Conservation (phyloP, 495 filamentous ascomycete genomes). For the Penicillium cataractarum region DNA sequence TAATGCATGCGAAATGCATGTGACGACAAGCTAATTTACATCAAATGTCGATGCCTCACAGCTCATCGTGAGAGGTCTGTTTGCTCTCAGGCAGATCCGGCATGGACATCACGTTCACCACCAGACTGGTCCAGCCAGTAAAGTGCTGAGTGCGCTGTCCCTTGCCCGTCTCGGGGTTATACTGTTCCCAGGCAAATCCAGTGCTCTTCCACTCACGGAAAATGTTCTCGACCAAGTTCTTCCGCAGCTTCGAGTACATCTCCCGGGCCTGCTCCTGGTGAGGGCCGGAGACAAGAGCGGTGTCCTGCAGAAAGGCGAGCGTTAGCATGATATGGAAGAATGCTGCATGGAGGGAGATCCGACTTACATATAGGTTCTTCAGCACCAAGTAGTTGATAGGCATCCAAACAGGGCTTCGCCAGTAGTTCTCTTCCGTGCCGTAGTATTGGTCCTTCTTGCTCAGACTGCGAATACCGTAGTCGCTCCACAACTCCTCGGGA, state of each 20-base stretch:
- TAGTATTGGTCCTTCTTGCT: conserved; percentile 83
- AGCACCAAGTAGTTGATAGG: conserved; percentile 95
- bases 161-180: conserved; percentile 87
- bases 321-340: conserved; percentile 14
- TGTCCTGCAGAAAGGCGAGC: conserved; percentile 33
- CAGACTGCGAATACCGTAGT: conserved; percentile 82
- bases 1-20: conserved; percentile 28
- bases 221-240: conserved; percentile 87
- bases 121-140: conserved; percentile 95
- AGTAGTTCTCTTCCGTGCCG: conserved; percentile 93
- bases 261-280: conserved; percentile 69
- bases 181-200: conserved; percentile 98
- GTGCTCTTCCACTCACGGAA: conserved; percentile 86
- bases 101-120: conserved; percentile 98
- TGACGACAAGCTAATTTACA: conserved; percentile 29
- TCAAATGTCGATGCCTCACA: conserved; percentile 29
- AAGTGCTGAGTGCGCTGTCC: conserved; percentile 98
- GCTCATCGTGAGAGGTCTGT: conserved; percentile 44
- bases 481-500: conserved; percentile 84
- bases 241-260: conserved; percentile 75
- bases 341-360: conserved; percentile 6
- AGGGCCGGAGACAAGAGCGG: conserved; percentile 59
- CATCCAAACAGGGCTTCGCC: conserved; percentile 94
- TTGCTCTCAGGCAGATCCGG: conserved; percentile 52
- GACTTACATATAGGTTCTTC: conserved; percentile 76